These are phyloP conservation scores for Scheffersomyces cryptocercus DNA, from an alignment of 1,139 yeast species.

Conservation along the genomic window DNA sequence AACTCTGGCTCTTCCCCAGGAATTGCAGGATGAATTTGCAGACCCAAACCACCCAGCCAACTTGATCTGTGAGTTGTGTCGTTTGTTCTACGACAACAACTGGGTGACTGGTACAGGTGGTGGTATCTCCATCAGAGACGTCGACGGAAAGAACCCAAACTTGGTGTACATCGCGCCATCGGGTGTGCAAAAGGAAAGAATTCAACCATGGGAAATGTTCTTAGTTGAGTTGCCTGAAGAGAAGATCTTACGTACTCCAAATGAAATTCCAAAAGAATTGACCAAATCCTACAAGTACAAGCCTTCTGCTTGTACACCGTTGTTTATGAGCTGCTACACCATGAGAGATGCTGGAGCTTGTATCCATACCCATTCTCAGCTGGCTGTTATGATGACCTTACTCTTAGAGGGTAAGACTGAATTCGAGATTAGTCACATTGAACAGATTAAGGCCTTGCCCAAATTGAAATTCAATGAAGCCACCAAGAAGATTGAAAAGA, in stretches of 20 bases:
- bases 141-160: constrained; percentile 43
- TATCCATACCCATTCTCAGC: constrained; percentile 91
- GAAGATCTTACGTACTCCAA: constrained; percentile 62
- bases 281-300: constrained; percentile 54
- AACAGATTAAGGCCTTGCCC: constrained; percentile 93
- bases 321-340: constrained; percentile 76
- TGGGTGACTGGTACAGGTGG: constrained; percentile 99
- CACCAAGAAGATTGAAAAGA: constrained; percentile 52
- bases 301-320: constrained; percentile 92
- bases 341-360: constrained; percentile 85
- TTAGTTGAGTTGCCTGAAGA: constrained; percentile 63
- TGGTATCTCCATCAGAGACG: constrained; percentile 79
- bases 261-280: constrained; percentile 39
- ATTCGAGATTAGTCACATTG: constrained; percentile 77
- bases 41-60: constrained; percentile 82
- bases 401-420: constrained; percentile 60
- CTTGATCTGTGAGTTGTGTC: constrained; percentile 79
- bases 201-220: constrained; percentile 80
- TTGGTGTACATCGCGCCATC: constrained; percentile 84
- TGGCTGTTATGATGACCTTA: constrained; percentile 79
- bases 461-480: constrained; percentile 28
- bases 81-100: constrained; percentile 71
- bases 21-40: constrained; percentile 4
- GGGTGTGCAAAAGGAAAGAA: constrained; percentile 91
- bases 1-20: neutral